Conservation (phyloP, 1,139 yeast genomes). For the Protomyces inundatus region DNA sequence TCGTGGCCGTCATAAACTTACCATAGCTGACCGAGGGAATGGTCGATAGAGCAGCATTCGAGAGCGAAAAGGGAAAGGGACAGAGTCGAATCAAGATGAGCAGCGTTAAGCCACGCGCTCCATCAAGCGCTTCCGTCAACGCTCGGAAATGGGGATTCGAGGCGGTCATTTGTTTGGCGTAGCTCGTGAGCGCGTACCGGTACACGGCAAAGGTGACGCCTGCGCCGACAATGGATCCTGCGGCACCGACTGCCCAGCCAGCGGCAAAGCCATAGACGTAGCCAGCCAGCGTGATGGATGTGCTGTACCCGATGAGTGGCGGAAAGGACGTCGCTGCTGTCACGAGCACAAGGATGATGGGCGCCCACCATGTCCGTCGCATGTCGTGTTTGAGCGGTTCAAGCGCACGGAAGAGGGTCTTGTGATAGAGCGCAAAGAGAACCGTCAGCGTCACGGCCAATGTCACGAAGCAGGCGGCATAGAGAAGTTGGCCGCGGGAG, state of each 20-base stretch:
- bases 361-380: conserved; percentile 44
- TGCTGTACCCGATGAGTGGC: conserved; percentile 78
- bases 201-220: conserved; percentile 64
- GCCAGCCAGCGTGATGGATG: conserved; percentile 52
- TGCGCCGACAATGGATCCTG: conserved; percentile 69
- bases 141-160: conserved; percentile 65
- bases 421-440: conserved; percentile 3
- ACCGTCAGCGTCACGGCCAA: not conserved
- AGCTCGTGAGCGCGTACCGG: conserved; percentile 53
- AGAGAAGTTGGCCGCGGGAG: conserved; percentile 6
- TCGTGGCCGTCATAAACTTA: conserved; percentile 66
- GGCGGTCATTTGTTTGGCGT: conserved; percentile 52
- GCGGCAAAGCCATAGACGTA: conserved; percentile 73
- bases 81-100: conserved; percentile 71
- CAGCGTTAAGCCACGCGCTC: conserved; percentile 57
- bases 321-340: conserved; percentile 65
- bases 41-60: conserved; percentile 70
- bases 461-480: not conserved
- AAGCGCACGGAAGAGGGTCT: conserved; percentile 4
- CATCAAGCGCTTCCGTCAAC: conserved; percentile 64
- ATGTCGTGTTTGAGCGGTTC: conserved; percentile 10
- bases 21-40: conserved; percentile 32
- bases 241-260: conserved; percentile 74
- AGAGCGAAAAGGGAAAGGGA: conserved; percentile 86
- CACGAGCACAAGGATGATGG: conserved; percentile 49